These are phyloP conservation scores for Curvularia sp. DNA, from an alignment of 2,329 filamentous ascomycete genomes.

Conservation along the genomic window DNA sequence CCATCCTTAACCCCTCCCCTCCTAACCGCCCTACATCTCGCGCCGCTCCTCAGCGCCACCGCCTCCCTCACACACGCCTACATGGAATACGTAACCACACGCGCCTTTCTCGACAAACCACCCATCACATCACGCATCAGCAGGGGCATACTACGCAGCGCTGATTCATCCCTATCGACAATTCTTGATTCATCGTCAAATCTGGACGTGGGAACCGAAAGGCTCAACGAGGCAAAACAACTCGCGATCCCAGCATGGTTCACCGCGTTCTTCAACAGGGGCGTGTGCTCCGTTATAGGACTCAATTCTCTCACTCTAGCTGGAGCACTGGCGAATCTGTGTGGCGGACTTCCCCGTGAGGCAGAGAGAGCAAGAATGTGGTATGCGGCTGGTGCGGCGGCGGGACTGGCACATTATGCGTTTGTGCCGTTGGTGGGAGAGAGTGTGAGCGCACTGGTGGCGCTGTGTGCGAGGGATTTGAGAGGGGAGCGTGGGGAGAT, in stretches of 20 bases:
- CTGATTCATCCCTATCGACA: background rate
- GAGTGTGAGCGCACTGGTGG: background rate
- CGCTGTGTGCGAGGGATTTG: background rate
- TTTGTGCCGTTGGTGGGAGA: background rate
- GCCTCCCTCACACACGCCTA: conserved; percentile 38
- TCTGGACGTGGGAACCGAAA: background rate
- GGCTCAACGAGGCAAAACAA: background rate
- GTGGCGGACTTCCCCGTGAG: background rate
- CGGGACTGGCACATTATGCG: background rate
- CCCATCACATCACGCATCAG: conserved; percentile 7
- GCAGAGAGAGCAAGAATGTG: background rate
- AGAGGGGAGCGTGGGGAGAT: background rate
- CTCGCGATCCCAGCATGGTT: background rate
- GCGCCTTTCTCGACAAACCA: conserved; percentile 26
- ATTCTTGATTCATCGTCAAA: background rate
- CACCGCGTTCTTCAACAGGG: background rate
- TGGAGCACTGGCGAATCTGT: background rate
- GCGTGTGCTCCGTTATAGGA: background rate
- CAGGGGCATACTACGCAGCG: background rate
- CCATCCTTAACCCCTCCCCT: background rate
- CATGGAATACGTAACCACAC: conserved; percentile 34
- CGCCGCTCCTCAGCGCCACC: conserved; percentile 32
- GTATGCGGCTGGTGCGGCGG: background rate
- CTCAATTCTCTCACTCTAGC: background rate
- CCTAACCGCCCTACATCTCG: conserved; percentile 33